Evolutionary conservation across 2,329 filamentous ascomycete genomes (phyloP), one percentile per base, ranked within the genome.

Genomic region (Cylindrodendrum hubeiense): DNA sequence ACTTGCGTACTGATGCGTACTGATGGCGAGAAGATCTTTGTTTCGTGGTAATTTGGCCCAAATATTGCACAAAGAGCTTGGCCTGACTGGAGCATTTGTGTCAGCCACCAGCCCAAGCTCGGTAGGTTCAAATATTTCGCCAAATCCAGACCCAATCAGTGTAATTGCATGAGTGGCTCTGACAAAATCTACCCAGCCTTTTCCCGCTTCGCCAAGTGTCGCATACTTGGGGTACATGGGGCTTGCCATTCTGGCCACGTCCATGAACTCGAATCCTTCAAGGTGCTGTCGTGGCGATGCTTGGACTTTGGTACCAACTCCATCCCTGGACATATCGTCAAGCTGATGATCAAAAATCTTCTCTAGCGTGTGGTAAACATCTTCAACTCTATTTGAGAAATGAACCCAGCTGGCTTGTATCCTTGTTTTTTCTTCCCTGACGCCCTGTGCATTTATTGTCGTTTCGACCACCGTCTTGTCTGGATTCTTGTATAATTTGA

Each of bases 241-340:
- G 52, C 72, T 69, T 10, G 51, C 21, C 5, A 43, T 44, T 8
- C 44, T 70, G 3, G 67, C 68, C 4, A 78, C 9, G 21, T 78
- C 74, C 0, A 47, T 60, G 57, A 77, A 78, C 44, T 76, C 74
- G 73, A 74, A 78, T 2, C 74, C 75, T 43, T 76, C 74, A 19
- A 77, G 68, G 17, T 72, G 50, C 15, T 62, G 65, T 26, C 70
- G 58, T 6, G 58, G 34, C 19, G 58, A 55, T 6, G 21, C 13
- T 9, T 22, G 67, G 15, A 64, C 17, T 1, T 64, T 65, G 2
- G 61, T n/a, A 5, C 67, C 72, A 46, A 50, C 34, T 7, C 58
- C 58, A n/a, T n/a, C n/a, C n/a, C n/a, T n/a, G 10, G 63, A 57
- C 2, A 56, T 50, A 7, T 68, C 43, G 8, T 64, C 22, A 1